Conservation (phyloP, 257 asterid genomes). For the Apocynum venetum region DNA sequence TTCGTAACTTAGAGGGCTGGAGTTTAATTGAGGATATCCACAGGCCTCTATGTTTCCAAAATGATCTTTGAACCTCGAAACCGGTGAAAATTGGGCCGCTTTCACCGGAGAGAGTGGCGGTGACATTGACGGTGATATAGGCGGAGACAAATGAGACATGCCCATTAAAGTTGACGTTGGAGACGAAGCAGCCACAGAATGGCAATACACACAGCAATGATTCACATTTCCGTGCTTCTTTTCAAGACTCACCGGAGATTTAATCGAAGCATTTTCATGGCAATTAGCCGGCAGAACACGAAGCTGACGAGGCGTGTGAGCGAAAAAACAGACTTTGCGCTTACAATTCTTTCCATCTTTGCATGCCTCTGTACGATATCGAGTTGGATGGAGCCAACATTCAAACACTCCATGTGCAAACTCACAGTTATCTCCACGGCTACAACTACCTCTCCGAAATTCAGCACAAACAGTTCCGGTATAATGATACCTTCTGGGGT, state of each 20-base stretch:
- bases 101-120: constrained; percentile 58
- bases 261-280: background rate
- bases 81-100: constrained; percentile 23
- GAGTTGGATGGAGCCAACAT: constrained; percentile 91
- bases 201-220: constrained; percentile 65
- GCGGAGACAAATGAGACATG: constrained; percentile 44
- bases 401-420: constrained; percentile 91
- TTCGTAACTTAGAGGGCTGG: constrained; percentile 25
- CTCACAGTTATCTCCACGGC: constrained; percentile 70
- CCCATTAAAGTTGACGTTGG: constrained; percentile 66
- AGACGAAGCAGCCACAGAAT: constrained; percentile 28
- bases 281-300: constrained; percentile 54
- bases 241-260: constrained; percentile 15
- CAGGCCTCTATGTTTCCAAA: constrained; percentile 9
- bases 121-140: constrained; percentile 47
- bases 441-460: constrained; percentile 71
- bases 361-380: constrained; percentile 93
- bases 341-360: constrained; percentile 94
- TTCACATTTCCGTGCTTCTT: constrained; percentile 16
- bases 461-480: constrained; percentile 83
- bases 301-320: constrained; percentile 76
- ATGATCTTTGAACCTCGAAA: constrained; percentile 24
- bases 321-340: constrained; percentile 85
- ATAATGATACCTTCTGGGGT: constrained; percentile 73
- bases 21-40: constrained; percentile 14